A percentile compares a stretch with the other conserved stretches of the same genome.
These are phyloP conservation scores for Barnettozyma vustinii DNA, from an alignment of 805 yeast genomes.

Conservation along the genomic window DNA sequence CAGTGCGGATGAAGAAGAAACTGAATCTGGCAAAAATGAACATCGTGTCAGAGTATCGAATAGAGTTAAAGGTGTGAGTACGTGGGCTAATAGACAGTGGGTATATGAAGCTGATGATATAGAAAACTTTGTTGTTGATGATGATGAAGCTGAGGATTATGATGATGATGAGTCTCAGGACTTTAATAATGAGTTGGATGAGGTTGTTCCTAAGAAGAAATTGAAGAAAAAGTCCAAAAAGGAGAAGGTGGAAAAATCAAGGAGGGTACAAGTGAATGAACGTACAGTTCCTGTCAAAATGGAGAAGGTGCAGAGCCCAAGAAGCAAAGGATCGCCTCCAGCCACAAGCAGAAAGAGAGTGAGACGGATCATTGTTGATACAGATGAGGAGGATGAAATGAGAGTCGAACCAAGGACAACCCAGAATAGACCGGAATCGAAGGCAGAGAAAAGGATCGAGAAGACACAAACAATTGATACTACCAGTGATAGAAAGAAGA, in stretches of 20 bases:
- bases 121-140: constrained; percentile 2
- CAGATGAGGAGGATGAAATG: constrained; percentile 1
- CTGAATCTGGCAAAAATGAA: neutral
- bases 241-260: neutral
- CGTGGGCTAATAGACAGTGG: constrained; percentile 6
- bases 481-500: no score
- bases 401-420: neutral
- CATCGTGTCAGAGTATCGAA: neutral
- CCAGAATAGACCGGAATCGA: neutral
- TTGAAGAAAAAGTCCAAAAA: neutral
- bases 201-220: neutral
- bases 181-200: neutral
- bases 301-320: neutral
- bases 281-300: neutral
- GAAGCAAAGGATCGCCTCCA: neutral
- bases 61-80: constrained; percentile 1
- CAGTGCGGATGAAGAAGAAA: neutral
- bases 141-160: neutral
- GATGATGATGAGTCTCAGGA: neutral
- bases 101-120: constrained; percentile 4
- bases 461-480: neutral
- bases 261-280: neutral
- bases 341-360: neutral
- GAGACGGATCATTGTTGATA: neutral
- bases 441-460: neutral